Percentiles rank a stretch among this genome's conserved stretches.
Conservation (phyloP, 768 basidiomycete species). For the Pulveroboletus sp. region DNA sequence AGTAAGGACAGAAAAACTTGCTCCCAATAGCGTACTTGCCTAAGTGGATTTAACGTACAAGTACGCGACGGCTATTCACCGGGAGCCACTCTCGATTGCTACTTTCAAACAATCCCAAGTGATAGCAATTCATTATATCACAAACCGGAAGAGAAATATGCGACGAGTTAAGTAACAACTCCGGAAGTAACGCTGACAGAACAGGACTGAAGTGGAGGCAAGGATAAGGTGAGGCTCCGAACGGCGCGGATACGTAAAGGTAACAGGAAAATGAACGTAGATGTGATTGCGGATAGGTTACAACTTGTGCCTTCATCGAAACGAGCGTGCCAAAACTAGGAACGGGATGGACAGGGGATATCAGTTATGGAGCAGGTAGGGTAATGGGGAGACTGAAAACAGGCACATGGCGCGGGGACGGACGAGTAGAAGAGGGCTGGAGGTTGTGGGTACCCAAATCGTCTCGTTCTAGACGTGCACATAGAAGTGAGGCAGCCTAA, state of each 20-base stretch:
- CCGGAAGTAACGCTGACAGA: conserved; percentile 19
- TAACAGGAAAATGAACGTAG: conserved; percentile 27
- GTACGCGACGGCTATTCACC: too few species aligned
- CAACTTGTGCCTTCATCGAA: conserved; percentile 29
- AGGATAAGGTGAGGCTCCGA: conserved; percentile 10
- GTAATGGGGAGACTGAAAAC: conserved; percentile 18
- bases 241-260: conserved; percentile 15
- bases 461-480: conserved; percentile 25
- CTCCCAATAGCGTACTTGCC: too few species aligned
- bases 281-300: conserved; percentile 31
- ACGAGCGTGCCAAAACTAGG: conserved; percentile 21
- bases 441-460: conserved; percentile 26
- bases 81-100: neutral
- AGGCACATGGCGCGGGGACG: conserved; percentile 19
- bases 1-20: too few species aligned
- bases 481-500: conserved; percentile 19
- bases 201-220: conserved; percentile 9
- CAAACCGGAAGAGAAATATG: conserved; percentile 34
- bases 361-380: conserved; percentile 29
- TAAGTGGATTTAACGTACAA: too few species aligned
- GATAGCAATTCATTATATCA: conserved; percentile 40
- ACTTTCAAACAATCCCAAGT: conserved; percentile 5
- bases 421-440: conserved; percentile 12
- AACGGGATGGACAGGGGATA: conserved; percentile 21
- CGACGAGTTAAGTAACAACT: conserved; percentile 32